phyloP scores from a whole-genome alignment of 768 basidiomycete genomes.

The Leccinum broughii region DNA sequence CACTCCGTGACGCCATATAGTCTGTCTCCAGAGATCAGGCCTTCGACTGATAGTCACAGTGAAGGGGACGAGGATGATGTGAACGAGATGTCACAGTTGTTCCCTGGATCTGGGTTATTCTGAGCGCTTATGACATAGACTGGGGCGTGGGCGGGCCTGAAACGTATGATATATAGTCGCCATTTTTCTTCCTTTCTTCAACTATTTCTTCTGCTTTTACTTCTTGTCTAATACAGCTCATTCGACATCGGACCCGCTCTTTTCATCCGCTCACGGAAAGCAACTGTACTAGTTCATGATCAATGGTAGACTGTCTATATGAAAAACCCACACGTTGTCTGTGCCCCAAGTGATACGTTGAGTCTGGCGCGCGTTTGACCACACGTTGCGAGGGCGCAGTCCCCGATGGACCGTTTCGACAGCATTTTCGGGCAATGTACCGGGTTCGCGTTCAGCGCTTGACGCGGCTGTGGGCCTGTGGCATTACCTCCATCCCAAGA shows the following conservation, averaged over 20 bases:
- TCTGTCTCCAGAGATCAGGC: constrained; percentile 26
- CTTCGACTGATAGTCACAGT: constrained; percentile 9
- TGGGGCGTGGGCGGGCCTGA: neutral
- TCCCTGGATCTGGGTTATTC: constrained; percentile 46
- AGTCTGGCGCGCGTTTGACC: no score
- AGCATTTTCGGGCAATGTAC: no score
- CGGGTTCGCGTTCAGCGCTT: no score
- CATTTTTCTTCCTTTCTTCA: neutral
- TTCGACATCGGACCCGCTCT: neutral
- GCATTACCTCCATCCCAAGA: no score
- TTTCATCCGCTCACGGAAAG: neutral
- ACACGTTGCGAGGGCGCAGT: no score
- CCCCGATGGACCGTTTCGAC: no score
- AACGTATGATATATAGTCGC: neutral
- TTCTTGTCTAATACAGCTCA: neutral
- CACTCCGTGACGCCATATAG: constrained; percentile 27
- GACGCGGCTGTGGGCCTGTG: no score
- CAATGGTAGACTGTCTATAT: no score
- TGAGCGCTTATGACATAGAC: constrained; percentile 17
- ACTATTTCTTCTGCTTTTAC: neutral
- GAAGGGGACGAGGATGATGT: constrained; percentile 25
- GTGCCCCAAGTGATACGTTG: no score
- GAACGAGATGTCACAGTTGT: constrained; percentile 38
- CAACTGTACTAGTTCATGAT: no score
- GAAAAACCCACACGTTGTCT: no score